These are phyloP conservation scores for Blastobotrys elegans DNA, from an alignment of 1,139 yeast genomes.

Conservation along the genomic window DNA sequence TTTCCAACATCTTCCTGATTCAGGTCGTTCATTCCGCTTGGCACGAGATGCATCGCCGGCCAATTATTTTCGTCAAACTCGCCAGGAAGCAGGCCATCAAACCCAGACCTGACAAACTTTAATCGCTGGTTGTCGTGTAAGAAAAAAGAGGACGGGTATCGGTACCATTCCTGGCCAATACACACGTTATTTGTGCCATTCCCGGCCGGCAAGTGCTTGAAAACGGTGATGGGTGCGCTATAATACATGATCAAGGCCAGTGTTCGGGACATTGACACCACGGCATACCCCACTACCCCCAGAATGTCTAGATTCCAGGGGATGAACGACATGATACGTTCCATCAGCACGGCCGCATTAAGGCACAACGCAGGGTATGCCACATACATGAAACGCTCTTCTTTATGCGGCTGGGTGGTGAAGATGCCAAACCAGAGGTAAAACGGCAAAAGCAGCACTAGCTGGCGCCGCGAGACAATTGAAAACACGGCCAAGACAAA, in stretches of 20 bases:
- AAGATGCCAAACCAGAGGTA: slow-evolving; percentile 65
- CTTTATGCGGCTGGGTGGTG: slow-evolving; percentile 80
- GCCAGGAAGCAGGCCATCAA: slow-evolving; percentile 84
- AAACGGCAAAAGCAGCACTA: slow-evolving; percentile 29
- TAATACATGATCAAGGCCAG: slow-evolving; percentile 33
- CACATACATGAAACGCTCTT: slow-evolving; percentile 86
- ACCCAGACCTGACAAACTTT: slow-evolving; percentile 68
- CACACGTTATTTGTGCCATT: slow-evolving; percentile 52
- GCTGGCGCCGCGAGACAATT: slow-evolving; percentile 23
- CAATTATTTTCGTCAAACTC: slow-evolving; percentile 55
- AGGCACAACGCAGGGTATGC: slow-evolving; percentile 65
- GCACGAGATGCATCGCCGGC: slow-evolving; percentile 31
- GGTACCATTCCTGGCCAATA: slow-evolving; percentile 92
- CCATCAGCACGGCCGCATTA: slow-evolving; percentile 53
- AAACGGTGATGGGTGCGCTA: slow-evolving; percentile 36
- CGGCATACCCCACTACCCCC: neutral
- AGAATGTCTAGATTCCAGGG: slow-evolving; percentile 7
- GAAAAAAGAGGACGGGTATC: slow-evolving; percentile 84
- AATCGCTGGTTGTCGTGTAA: slow-evolving; percentile 57
- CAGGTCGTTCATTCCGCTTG: slow-evolving; percentile 66
- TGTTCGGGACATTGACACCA: slow-evolving; percentile 30
- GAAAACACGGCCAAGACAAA: slow-evolving; percentile 42
- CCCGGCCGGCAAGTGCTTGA: slow-evolving; percentile 20
- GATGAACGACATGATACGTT: slow-evolving; percentile 28
- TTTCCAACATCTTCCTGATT: slow-evolving; percentile 43